phyloP scores from a whole-genome alignment of 345 rosid genomes.

The Brassica carinata region DNA sequence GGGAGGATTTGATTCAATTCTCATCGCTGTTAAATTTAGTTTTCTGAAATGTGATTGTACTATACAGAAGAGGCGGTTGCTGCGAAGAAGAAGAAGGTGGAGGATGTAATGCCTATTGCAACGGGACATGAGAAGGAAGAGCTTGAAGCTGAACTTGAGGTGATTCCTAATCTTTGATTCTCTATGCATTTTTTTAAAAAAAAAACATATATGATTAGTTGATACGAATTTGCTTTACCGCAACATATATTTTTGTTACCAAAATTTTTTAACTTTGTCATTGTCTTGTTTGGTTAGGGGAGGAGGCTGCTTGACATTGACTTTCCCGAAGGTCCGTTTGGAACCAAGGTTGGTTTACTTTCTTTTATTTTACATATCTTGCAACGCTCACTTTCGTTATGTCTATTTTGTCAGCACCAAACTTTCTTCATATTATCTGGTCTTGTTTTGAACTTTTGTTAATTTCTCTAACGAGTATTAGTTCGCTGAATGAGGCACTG shows the following conservation, averaged over 20 bases:
- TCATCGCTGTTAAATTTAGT: not conserved
- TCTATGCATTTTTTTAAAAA: not conserved
- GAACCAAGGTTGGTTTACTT: slow-evolving; percentile 72
- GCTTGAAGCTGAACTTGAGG: slow-evolving; percentile 76
- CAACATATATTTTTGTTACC: too few relatives aligned
- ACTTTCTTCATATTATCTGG: not conserved
- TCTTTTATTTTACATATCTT: not conserved
- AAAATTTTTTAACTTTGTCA: not conserved
- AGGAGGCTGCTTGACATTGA: slow-evolving; percentile 66
- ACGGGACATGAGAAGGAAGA: slow-evolving; percentile 98
- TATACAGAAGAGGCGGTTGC: too few relatives aligned
- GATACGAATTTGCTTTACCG: not conserved
- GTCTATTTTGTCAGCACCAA: not conserved
- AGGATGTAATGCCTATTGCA: slow-evolving; percentile 81
- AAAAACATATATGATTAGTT: too few relatives aligned
- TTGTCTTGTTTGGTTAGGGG: slow-evolving; percentile 53
- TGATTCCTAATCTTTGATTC: slow-evolving; percentile 20
- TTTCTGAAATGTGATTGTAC: not conserved
- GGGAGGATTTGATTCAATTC: not conserved
- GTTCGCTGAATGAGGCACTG: not conserved
- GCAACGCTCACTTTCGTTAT: not conserved
- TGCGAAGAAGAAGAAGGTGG: slow-evolving; percentile 55
- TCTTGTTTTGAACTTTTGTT: not conserved
- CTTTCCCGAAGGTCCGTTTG: slow-evolving; percentile 82
- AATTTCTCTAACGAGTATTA: not conserved